A percentile compares a stretch with the other conserved stretches of the same genome.
These are phyloP conservation scores for Urostyla sp. DNA, from an alignment of 73 alveolate genomes.

Conservation along the genomic window DNA sequence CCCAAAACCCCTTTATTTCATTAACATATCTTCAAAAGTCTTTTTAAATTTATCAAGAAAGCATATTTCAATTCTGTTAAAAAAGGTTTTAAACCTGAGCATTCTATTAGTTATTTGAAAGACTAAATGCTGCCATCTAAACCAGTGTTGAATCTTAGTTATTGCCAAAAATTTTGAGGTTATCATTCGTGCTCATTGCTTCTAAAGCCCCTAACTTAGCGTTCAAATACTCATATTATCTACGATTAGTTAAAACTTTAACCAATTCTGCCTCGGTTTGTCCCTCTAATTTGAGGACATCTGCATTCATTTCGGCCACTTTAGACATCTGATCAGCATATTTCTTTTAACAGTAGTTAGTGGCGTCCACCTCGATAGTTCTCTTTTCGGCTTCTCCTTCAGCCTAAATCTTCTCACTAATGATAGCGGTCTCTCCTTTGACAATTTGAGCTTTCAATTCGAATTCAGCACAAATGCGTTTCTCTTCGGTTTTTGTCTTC, in stretches of 20 bases:
- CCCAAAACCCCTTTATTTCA: too few relatives aligned
- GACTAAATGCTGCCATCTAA: conserved; percentile 61
- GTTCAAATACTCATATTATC: conserved; percentile 39
- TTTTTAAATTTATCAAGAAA: too few relatives aligned
- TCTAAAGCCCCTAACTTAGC: conserved; percentile 13
- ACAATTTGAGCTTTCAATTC: conserved; percentile 65
- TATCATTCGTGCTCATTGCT: conserved; percentile 13
- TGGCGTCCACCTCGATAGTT: conserved; percentile 39
- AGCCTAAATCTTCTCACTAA: conserved; percentile 57
- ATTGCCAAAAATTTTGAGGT: conserved; percentile 50
- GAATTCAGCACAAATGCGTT: conserved; percentile 53
- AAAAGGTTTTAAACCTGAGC: too few relatives aligned
- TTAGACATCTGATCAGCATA: conserved; percentile 15
- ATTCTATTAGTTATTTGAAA: conserved; percentile 7
- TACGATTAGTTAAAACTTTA: conserved; percentile 4
- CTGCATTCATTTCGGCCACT: conserved; percentile 54
- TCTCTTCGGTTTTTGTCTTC: conserved; percentile 58
- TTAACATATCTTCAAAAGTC: too few relatives aligned
- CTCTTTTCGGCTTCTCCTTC: conserved; percentile 65
- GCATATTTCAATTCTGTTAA: too few relatives aligned
- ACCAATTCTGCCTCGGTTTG: conserved; percentile 50
- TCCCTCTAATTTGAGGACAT: conserved; percentile 62
- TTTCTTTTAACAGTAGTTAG: not conserved
- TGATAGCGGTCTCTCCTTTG: conserved; percentile 56
- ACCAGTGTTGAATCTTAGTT: conserved; percentile 31